Evolutionary conservation across 2,329 filamentous ascomycete genomes (phyloP).

Genomic region (Aspergillus sp.): DNA sequence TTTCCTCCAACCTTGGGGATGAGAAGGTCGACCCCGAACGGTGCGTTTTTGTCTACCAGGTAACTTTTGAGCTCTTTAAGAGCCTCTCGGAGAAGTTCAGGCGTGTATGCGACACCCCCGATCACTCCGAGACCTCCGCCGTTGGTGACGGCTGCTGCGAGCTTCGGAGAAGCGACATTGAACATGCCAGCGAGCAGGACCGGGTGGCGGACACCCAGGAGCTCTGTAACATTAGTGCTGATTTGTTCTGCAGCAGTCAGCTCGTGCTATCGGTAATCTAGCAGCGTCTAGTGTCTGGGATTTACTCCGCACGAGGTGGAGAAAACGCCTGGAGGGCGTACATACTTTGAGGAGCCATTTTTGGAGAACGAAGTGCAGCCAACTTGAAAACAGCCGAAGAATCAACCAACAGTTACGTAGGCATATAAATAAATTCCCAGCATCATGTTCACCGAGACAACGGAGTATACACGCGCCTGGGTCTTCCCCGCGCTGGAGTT

Average conservation of each 20-base stretch:
- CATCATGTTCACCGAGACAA: neutral
- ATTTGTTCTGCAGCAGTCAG: constrained; percentile 67
- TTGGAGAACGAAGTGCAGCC: neutral
- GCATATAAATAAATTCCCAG: neutral
- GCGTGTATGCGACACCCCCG: constrained; percentile 86
- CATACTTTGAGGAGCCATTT: constrained; percentile 11
- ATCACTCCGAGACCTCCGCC: constrained; percentile 96
- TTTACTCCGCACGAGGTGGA: neutral
- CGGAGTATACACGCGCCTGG: neutral
- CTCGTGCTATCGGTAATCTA: neutral
- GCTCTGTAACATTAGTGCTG: constrained; percentile 88
- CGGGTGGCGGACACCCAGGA: constrained; percentile 96
- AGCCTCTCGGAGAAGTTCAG: constrained; percentile 94
- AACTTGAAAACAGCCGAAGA: neutral
- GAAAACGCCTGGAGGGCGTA: neutral
- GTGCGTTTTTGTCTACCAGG: constrained; percentile 20
- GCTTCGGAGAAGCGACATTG: constrained; percentile 92
- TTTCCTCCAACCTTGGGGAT: constrained; percentile 92
- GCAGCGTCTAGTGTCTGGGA: too few relatives aligned
- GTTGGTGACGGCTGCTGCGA: constrained; percentile 95
- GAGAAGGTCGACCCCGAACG: constrained; percentile 54
- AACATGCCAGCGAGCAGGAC: constrained; percentile 98
- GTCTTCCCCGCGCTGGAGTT: neutral
- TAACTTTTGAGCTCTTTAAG: constrained; percentile 81
- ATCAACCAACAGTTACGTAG: neutral